Evolutionary conservation across 768 basidiomycete species (phyloP), one percentile per base, ranked within the genome.

Genomic region (Solioccasus polychromus): DNA sequence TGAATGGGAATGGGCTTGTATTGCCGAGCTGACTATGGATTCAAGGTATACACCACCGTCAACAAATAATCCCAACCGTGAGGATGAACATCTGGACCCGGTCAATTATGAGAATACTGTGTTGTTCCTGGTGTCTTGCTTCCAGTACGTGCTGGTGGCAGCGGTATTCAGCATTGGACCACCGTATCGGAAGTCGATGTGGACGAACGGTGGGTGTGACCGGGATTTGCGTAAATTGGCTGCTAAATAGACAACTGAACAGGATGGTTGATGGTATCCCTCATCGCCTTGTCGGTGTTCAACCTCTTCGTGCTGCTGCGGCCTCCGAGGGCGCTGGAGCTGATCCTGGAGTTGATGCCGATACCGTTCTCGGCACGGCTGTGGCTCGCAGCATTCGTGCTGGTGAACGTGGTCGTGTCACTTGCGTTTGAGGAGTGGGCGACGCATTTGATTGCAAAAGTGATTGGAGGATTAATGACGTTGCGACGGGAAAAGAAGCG

Each of bases 121-220:
- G 23, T 68, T 99, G 45, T 99, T 99, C 71, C 68, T 97, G 53
- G 73, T 97, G 35, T 97, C 96, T 9, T 96, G 92, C 51, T 98
- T 98, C 82, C 96, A 99, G 69, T 99, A 99, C 66, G 91, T 98
- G 59, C 73, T 98, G 39, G 90, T 96, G 8, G 96, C 95, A 11
- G 95, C 86, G 0, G 92, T 98, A 1, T 99, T 98, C 71, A 95
- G 91, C 63, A 96, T 98, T 54, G 96, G 96, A 0, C 94, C 94
- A 3, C 96, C 96, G 4, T 99, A 95, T 66, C 81, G 96, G 39
- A 88, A 90, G 66, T 78, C 92, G 20, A 89, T 98, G 77, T 92
- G 88, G 81, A 90, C 93, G 14, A 99, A 99, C 60, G 81, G 94
- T 94, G 61, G 45, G 82, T 61, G 35, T 42, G 17, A 6, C 19